Evolutionary conservation across 2,329 filamentous ascomycete species (phyloP), one percentile per base, ranked within the genome.

Genomic region (Dothideomycetes sp.): DNA sequence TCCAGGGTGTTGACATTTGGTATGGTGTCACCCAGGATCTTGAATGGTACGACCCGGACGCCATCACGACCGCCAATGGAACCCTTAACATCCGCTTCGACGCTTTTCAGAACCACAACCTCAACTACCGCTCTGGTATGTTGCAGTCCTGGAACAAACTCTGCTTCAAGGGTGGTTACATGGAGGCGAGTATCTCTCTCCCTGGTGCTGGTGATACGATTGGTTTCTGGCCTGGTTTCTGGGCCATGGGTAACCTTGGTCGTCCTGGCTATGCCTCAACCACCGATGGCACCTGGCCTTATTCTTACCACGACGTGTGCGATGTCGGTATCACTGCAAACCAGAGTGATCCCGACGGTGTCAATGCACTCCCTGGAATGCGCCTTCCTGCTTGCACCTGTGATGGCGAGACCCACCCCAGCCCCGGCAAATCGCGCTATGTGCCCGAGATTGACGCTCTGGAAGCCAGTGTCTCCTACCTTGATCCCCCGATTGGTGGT

Each of bases 201-300:
- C 80, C 80, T 11, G 80, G 79, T 12, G 61, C 67, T 34, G 80
- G 79, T 34, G 76, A 82, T 46, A 70, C 75, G 11, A 69, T 75
- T 40, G 80, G 80, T 42, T 80, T 84, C 59, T 84, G 80, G 80
- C 80, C 80, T 31, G 80, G 80, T 58, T 81, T 83, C 58, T 84
- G 80, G 80, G 69, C 78, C 0, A 82, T 84, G 77, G 80, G 80
- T 4, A 84, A 84, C 51, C 66, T 84, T 16, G 80, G 75, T 29
- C 69, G 80, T 47, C 76, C 80, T 18, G 80, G 80, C 10, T 81
- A 81, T 56, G 69, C 75, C 22, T 73, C 77, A 8, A 81, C 79
- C 2, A 84, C 79, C 0, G 79, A 84, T 45, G 80, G 80, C 4
- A 66, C 82, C 57, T 84, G 80, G 80, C 80, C 80, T 1, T 84